Evolutionary conservation across 1,284 basidiomycete species (phyloP), one percentile per base, ranked within the genome.

Genomic region (Phellopilus nigrolimitatus): DNA sequence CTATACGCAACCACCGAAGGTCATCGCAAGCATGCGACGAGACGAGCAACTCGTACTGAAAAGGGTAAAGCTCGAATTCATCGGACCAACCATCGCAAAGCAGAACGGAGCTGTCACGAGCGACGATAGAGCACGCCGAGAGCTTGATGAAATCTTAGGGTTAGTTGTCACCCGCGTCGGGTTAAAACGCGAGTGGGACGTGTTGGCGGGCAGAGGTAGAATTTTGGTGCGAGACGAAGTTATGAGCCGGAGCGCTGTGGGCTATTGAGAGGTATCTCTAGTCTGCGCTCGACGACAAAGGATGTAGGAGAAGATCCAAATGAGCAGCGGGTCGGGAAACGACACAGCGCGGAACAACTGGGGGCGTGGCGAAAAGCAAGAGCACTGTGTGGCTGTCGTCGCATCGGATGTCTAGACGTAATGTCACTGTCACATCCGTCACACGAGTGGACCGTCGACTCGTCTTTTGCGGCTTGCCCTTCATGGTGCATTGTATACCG

Each of bases 241-340:
- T 45, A 37, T 33, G 25, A 39, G 46, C 51, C 28, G 51, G 51
- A 53, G 51, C 51, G 51, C 28, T 53, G 45, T 27, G 25, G 46
- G 51, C 45, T n/a, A 47, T 27, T 28, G 33, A 53, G 39, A 53
- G 39, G 51, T 31, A 38, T 37, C 37, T 21, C n/a, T n/a, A n/a
- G n/a, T n/a, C n/a, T n/a, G n/a, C n/a, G n/a, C n/a, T n/a, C n/a
- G n/a, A n/a, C n/a, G n/a, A n/a, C n/a, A n/a, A n/a, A n/a, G n/a
- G n/a, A n/a, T n/a, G n/a, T n/a, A n/a, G n/a, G n/a, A n/a, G n/a
- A n/a, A n/a, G n/a, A n/a, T n/a, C n/a, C n/a, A n/a, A n/a, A n/a
- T n/a, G n/a, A n/a, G n/a, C n/a, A n/a, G n/a, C n/a, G n/a, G n/a
- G n/a, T n/a, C n/a, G n/a, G n/a, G n/a, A n/a, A n/a, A n/a, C n/a